These are phyloP conservation scores for Delonix regia DNA, from an alignment of 306 rosid genomes.

Conservation along the genomic window DNA sequence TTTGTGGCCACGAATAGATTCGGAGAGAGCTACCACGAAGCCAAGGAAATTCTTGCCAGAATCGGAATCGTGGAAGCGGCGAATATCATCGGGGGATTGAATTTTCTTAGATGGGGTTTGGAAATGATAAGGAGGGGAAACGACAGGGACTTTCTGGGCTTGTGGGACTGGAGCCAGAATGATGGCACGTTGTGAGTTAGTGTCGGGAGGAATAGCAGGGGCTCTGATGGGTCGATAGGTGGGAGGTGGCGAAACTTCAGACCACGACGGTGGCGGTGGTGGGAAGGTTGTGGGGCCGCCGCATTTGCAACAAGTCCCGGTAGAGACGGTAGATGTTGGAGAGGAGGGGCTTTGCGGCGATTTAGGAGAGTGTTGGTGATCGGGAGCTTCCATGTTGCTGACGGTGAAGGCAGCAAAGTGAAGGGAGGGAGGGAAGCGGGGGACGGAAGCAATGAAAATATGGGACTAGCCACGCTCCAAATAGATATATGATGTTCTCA, in stretches of 20 bases:
- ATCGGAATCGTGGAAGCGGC: conserved; percentile 63
- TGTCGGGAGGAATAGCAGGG: conserved; percentile 82
- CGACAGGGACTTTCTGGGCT: conserved; percentile 61
- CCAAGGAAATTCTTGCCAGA: conserved; percentile 77
- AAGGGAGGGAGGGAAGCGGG: neutral
- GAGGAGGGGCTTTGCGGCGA: conserved; percentile 35
- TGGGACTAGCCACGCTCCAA: neutral
- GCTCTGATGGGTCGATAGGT: conserved; percentile 86
- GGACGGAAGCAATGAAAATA: neutral
- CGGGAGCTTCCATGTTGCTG: conserved; percentile 3
- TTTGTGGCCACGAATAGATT: conserved; percentile 65
- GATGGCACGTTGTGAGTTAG: conserved; percentile 64
- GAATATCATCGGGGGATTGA: conserved; percentile 73
- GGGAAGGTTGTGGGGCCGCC: conserved; percentile 70
- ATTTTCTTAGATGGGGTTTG: conserved; percentile 68
- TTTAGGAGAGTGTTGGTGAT: conserved; percentile 33
- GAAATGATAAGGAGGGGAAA: conserved; percentile 57
- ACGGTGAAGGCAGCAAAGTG: neutral
- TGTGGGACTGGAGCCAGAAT: conserved; percentile 90
- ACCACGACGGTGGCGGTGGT: conserved; percentile 54
- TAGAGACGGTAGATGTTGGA: conserved; percentile 14
- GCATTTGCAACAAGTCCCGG: conserved; percentile 75
- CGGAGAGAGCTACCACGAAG: conserved; percentile 85
- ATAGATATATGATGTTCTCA: neutral
- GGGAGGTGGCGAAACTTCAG: conserved; percentile 80